Conservation (phyloP, 192 early-diverging fungal genomes). For the Gonapodya prolifera region DNA sequence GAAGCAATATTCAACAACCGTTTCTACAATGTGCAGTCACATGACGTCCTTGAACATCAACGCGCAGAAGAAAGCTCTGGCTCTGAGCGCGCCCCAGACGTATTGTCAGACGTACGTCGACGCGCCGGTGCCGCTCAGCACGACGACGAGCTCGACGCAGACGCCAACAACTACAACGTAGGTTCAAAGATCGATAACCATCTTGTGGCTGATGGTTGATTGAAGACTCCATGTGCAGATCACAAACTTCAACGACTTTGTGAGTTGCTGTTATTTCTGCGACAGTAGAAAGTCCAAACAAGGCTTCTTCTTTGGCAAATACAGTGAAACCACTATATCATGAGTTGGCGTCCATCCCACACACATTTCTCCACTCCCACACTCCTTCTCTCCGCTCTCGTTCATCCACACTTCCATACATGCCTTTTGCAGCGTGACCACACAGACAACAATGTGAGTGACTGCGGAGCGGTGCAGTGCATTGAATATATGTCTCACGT, state of each 20-base stretch:
- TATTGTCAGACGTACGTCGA: not conserved
- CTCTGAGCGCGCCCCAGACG: not conserved
- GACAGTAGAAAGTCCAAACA: not conserved
- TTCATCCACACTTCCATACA: too few species aligned
- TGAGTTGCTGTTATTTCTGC: not conserved
- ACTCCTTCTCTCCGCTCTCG: too few species aligned
- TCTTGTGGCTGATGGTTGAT: too few species aligned
- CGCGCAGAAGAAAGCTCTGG: not conserved
- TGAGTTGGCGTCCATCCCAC: too few species aligned
- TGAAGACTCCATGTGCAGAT: not conserved
- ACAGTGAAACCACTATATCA: not conserved
- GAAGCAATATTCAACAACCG: not conserved
- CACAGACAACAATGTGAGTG: too few species aligned
- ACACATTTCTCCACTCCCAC: too few species aligned
- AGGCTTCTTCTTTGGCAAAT: not conserved
- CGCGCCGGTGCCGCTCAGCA: too few species aligned
- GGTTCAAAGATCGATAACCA: too few species aligned
- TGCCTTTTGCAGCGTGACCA: too few species aligned
- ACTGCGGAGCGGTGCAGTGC: too few species aligned
- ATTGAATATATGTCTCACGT: too few species aligned
- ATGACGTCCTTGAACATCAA: not conserved
- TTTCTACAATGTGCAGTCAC: not conserved
- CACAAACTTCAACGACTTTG: not conserved
- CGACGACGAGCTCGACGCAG: too few species aligned
- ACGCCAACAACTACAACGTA: not conserved